phyloP scores from a whole-genome alignment of 306 rosid genomes.

The Lathyrus oleraceus region DNA sequence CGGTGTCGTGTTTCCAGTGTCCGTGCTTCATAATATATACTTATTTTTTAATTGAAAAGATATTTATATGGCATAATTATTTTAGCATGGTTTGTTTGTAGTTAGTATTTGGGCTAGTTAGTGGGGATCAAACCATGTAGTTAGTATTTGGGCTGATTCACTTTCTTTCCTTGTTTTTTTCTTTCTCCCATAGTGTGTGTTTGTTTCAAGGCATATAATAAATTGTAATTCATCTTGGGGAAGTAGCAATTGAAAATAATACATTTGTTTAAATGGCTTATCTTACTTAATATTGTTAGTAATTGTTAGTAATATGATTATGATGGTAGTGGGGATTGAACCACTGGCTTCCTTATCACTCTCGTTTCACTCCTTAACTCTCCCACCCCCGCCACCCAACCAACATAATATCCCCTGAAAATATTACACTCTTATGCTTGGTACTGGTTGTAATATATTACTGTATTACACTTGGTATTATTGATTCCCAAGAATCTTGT shows the following conservation, averaged over 20 bases:
- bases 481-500: background rate
- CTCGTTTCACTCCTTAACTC: too few species aligned
- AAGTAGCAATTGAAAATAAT: background rate
- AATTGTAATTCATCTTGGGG: background rate
- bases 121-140: background rate
- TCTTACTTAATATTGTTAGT: too few species aligned
- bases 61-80: background rate
- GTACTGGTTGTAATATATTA: background rate
- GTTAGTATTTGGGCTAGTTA: conserved; percentile 12
- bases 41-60: background rate
- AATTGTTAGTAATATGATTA: too few species aligned
- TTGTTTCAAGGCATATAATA: background rate
- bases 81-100: background rate
- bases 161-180: conserved; percentile 16
- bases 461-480: background rate
- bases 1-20: too few species aligned
- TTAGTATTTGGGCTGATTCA: conserved; percentile 16
- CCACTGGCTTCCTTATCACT: too few species aligned
- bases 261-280: too few species aligned
- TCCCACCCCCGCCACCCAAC: too few species aligned
- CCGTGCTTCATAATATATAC: too few species aligned
- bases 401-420: background rate
- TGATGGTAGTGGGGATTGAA: too few species aligned
- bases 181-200: background rate
- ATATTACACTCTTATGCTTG: background rate